Conservation (phyloP, 2,329 filamentous ascomycete genomes). For the Cordyceps militaris region DNA sequence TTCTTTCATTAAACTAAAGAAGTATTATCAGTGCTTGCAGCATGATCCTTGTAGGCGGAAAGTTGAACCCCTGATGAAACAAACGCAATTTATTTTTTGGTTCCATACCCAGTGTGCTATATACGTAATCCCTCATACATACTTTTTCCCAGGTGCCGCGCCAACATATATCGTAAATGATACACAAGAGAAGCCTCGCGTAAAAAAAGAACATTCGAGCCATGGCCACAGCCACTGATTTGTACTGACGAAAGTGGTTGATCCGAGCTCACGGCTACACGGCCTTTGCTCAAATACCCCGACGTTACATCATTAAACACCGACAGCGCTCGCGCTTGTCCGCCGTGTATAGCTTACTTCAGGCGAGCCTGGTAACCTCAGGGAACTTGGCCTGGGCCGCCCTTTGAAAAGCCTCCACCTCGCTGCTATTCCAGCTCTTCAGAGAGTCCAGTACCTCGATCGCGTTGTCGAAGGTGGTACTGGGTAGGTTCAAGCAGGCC, state of each 20-base stretch:
- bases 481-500: constrained; percentile 46
- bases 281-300: not conserved
- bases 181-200: not conserved
- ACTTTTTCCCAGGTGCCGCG: not conserved
- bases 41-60: not conserved
- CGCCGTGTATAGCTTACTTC: not conserved
- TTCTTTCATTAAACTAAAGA: not conserved
- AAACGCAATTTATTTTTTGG: not conserved
- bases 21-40: not conserved
- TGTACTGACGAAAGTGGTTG: not conserved
- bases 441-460: constrained; percentile 37
- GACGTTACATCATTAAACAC: constrained; percentile 8
- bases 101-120: constrained; percentile 4
- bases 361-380: constrained; percentile 38
- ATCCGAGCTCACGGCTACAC: not conserved
- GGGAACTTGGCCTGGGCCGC: constrained; percentile 45
- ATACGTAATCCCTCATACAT: not conserved
- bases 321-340: not conserved
- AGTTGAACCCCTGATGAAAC: not conserved
- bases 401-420: constrained; percentile 41
- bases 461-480: constrained; percentile 49
- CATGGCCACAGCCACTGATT: not conserved
- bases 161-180: not conserved
- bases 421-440: constrained; percentile 42
- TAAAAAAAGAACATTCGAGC: not conserved